These are phyloP conservation scores for Cunninghamia lanceolata DNA, from an alignment of 75 land plant species.

Conservation along the genomic window DNA sequence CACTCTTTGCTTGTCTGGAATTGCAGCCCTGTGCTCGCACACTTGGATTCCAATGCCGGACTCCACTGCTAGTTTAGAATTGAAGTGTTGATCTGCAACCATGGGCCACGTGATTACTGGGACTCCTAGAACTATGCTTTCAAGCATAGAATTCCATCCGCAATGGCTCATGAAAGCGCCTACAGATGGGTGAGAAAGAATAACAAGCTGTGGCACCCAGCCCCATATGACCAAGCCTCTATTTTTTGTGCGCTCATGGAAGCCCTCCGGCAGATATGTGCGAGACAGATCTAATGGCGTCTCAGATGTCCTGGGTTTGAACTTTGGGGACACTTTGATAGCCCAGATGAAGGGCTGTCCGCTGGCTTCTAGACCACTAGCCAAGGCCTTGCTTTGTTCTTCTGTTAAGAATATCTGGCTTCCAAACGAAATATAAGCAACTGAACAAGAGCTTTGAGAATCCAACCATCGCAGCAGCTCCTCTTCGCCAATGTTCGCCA, in stretches of 20 bases:
- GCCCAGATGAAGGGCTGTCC: background rate
- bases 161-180: conserved; percentile 9
- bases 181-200: too few relatives aligned
- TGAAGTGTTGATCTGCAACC: too few relatives aligned
- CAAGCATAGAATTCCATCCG: conserved; percentile 11
- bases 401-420: background rate
- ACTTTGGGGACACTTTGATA: too few relatives aligned
- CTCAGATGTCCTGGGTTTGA: background rate
- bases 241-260: background rate
- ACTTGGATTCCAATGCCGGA: too few relatives aligned
- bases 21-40: too few relatives aligned
- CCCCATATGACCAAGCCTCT: background rate
- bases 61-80: too few relatives aligned
- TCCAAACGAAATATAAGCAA: too few relatives aligned
- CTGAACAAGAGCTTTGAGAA: too few relatives aligned
- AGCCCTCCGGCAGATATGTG: background rate
- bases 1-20: background rate
- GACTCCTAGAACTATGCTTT: background rate
- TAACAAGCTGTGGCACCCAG: too few relatives aligned
- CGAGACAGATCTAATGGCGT: background rate
- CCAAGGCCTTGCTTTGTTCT: background rate
- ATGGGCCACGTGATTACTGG: too few relatives aligned
- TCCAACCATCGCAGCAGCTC: too few relatives aligned
- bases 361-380: background rate
- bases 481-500: too few relatives aligned